Evolutionary conservation across 805 yeast genomes (phyloP).

Genomic region (Komagataella pastoris): DNA sequence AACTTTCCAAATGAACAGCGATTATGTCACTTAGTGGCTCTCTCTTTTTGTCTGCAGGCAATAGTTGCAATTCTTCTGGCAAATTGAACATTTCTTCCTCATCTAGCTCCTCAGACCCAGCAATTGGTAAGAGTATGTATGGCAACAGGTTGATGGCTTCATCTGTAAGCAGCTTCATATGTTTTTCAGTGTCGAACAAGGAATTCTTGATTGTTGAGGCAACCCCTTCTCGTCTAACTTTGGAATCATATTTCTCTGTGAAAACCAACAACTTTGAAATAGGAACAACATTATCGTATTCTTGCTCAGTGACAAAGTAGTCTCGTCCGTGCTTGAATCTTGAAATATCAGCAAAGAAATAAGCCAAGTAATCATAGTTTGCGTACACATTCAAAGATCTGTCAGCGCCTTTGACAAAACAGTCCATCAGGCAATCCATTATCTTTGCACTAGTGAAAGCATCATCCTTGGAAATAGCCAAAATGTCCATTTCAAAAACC

Average conservation of each 20-base stretch:
- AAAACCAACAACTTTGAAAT: slow-evolving; percentile 70
- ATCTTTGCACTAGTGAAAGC: slow-evolving; percentile 44
- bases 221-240: slow-evolving; percentile 80
- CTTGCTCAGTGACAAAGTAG: slow-evolving; percentile 62
- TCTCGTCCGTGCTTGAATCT: slow-evolving; percentile 62
- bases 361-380: slow-evolving; percentile 70
- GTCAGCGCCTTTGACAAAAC: slow-evolving; percentile 77
- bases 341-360: slow-evolving; percentile 83
- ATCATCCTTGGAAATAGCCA: slow-evolving; percentile 21
- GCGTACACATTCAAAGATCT: slow-evolving; percentile 60
- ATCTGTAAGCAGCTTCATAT: slow-evolving; percentile 43
- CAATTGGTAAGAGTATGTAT: slow-evolving; percentile 68
- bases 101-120: slow-evolving; percentile 56
- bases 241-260: slow-evolving; percentile 68
- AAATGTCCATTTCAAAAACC: slow-evolving; percentile 28
- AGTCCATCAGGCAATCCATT: slow-evolving; percentile 75
- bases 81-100: slow-evolving; percentile 77
- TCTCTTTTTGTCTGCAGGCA: slow-evolving; percentile 62
- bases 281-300: slow-evolving; percentile 67
- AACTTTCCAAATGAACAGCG: slow-evolving; percentile 64
- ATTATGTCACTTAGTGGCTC: slow-evolving; percentile 60
- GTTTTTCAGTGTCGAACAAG: slow-evolving; percentile 66
- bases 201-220: slow-evolving; percentile 88
- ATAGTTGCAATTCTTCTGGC: slow-evolving; percentile 78
- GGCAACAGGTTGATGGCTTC: slow-evolving; percentile 65